Evolutionary conservation across 1,284 basidiomycete genomes (phyloP).

Genomic region (Sanghuangporus sanghuang): DNA sequence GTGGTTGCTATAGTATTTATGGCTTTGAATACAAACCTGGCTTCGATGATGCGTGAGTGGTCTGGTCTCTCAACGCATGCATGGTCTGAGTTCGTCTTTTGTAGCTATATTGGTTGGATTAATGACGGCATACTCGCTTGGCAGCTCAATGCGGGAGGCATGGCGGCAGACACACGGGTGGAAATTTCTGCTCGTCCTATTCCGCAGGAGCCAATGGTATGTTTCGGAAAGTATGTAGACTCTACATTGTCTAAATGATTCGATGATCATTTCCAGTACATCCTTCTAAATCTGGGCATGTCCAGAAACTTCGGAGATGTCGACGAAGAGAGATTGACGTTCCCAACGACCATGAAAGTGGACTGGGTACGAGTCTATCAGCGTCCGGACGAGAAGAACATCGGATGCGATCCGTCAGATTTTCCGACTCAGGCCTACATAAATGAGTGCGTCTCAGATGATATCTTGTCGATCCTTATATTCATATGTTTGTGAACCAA

Average conservation of each 20-base stretch:
- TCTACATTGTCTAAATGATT: neutral
- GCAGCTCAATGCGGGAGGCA: conserved; percentile 70
- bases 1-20: conserved; percentile 28
- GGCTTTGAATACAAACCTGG: conserved; percentile 53
- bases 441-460: conserved; percentile 43
- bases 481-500: neutral
- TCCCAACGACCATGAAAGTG: conserved; percentile 68
- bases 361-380: conserved; percentile 88
- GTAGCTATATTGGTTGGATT: conserved; percentile 74
- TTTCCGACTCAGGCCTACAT: conserved; percentile 79
- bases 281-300: conserved; percentile 80
- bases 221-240: conserved; percentile 12
- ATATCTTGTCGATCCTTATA: neutral
- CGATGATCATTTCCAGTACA: conserved; percentile 41
- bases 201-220: conserved; percentile 80
- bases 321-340: conserved; percentile 59
- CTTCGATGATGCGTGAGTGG: conserved; percentile 34
- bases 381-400: conserved; percentile 56
- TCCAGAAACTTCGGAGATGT: conserved; percentile 73
- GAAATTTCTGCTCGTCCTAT: conserved; percentile 73
- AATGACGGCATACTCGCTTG: conserved; percentile 61
- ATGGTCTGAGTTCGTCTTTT: conserved; percentile 30
- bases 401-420: conserved; percentile 78
- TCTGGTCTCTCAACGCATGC: conserved; percentile 22
- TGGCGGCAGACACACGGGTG: conserved; percentile 59